Evolutionary conservation across 257 asterid genomes (phyloP), one percentile per base, ranked within the genome.

Genomic region (Solanum arcanum): DNA sequence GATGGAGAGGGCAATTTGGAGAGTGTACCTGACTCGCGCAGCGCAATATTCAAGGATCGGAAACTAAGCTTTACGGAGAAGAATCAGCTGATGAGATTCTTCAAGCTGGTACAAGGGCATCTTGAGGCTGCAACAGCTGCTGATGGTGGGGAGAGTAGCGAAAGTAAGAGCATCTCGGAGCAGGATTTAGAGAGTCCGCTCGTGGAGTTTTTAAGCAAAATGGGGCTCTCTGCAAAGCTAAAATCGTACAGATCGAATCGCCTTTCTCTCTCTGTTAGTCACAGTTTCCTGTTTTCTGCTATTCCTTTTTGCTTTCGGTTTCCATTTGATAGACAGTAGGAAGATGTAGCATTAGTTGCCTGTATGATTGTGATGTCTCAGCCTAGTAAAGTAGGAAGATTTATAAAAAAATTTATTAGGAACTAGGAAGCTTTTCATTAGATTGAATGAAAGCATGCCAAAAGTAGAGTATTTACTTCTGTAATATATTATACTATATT

Each of bases 161-260:
- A 87, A 59, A 81, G 64, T 77, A 72, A 70, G 18, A 85, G 86
- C 88, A 90, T 97, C 64, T 78, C 95, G 1, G 94, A 92, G 86
- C 92, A 93, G 93, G 99, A 96, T 93, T 90, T 96, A 90, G 97
- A 91, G 91, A 92, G 92, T 76, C 95, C 99, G n/a, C 95, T 95
- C 87, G 89, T 86, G 56, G 96, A 93, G 88, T 95, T 93, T 88
- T 87, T 97, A 92, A 89, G 89, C 91, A 93, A 91, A 89, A 86
- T 89, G 89, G 95, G 94, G 46, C 90, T 95, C 89, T 94, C 99
- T 31, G 89, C 90, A 87, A 97, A 94, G 95, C 94, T 94, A 69
- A 96, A 94, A 96, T 92, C 94, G 98, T 97, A 97, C 89, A 56
- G 87, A 91, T 91, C 95, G 84, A 88, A 70, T 89, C 83, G 64